These are phyloP conservation scores for Penicillium vulpinum DNA, from an alignment of 2,329 filamentous ascomycete genomes.

Conservation along the genomic window DNA sequence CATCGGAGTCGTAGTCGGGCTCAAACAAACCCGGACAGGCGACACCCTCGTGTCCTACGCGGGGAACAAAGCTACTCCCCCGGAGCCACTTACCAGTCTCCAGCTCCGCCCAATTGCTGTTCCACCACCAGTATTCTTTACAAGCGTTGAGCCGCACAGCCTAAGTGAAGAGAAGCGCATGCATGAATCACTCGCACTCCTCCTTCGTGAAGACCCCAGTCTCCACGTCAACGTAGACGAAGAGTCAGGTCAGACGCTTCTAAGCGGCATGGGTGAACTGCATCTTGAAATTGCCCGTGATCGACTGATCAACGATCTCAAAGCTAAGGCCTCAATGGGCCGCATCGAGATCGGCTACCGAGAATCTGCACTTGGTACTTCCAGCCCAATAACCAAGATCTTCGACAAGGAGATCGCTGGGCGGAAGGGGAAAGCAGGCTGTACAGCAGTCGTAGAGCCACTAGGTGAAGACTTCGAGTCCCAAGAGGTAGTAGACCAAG, in stretches of 20 bases:
- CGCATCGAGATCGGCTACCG: conserved; percentile 94
- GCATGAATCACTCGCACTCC: conserved; percentile 70
- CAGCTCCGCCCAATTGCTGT: conserved; percentile 86
- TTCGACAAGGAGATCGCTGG: conserved; percentile 81
- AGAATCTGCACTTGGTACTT: conserved; percentile 68
- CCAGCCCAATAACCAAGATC: conserved; percentile 58
- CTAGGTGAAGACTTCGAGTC: conserved; percentile 40
- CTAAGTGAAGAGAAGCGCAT: conserved; percentile 77
- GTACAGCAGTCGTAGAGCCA: conserved; percentile 67
- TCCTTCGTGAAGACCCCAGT: conserved; percentile 90
- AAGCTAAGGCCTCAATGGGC: conserved; percentile 80
- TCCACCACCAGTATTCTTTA: conserved; percentile 92
- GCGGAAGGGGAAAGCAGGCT: conserved; percentile 74
- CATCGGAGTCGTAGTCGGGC: conserved; percentile 87
- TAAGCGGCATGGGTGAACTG: conserved; percentile 94
- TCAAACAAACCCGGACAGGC: conserved; percentile 89
- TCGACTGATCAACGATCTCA: conserved; percentile 83
- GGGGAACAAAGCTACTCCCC: conserved; percentile 63
- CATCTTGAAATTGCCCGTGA: conserved; percentile 92
- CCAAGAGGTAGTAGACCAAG: conserved; percentile 16
- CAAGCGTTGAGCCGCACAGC: conserved; percentile 82
- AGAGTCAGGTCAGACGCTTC: conserved; percentile 87
- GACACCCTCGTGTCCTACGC: conserved; percentile 82
- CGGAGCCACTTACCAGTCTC: conserved; percentile 68
- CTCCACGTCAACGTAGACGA: conserved; percentile 80